Percentiles rank a stretch among this genome's conserved stretches.
Conservation (phyloP, 257 asterid species). For the Verbena officinalis region DNA sequence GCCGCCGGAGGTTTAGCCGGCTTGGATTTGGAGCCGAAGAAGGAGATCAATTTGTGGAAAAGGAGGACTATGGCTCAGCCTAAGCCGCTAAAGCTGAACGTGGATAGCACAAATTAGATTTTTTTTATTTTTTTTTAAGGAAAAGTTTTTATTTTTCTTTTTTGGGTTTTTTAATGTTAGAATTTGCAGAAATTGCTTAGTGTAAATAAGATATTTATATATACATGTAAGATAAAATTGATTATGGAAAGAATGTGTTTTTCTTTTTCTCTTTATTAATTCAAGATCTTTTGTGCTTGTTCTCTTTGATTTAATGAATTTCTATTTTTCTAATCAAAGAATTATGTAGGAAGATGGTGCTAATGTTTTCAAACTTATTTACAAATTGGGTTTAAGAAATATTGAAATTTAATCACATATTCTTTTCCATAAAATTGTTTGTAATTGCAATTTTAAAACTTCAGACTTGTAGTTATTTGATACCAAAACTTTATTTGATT, state of each 20-base stretch:
- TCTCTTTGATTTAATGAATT: neutral
- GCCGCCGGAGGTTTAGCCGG: slow-evolving; percentile 26
- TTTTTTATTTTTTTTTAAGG: neutral
- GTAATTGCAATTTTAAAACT: neutral
- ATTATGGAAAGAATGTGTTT: neutral
- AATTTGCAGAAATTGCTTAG: neutral
- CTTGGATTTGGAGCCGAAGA: slow-evolving; percentile 65
- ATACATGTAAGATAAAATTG: neutral
- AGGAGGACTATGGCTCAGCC: slow-evolving; percentile 82
- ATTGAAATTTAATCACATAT: too few species aligned
- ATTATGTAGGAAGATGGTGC: too few species aligned
- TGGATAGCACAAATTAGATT: neutral
- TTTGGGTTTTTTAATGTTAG: neutral
- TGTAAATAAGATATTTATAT: neutral
- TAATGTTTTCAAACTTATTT: too few species aligned
- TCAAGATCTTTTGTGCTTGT: neutral
- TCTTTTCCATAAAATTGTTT: neutral
- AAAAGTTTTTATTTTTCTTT: neutral
- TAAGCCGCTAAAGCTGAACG: slow-evolving; percentile 50
- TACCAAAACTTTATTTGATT: neutral
- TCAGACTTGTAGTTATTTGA: neutral
- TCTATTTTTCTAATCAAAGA: too few species aligned
- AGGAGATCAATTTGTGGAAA: slow-evolving; percentile 86
- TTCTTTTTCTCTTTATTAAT: neutral
- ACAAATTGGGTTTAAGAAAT: too few species aligned